phyloP scores from a whole-genome alignment of 805 yeast species.

The Starmera caribaea region DNA sequence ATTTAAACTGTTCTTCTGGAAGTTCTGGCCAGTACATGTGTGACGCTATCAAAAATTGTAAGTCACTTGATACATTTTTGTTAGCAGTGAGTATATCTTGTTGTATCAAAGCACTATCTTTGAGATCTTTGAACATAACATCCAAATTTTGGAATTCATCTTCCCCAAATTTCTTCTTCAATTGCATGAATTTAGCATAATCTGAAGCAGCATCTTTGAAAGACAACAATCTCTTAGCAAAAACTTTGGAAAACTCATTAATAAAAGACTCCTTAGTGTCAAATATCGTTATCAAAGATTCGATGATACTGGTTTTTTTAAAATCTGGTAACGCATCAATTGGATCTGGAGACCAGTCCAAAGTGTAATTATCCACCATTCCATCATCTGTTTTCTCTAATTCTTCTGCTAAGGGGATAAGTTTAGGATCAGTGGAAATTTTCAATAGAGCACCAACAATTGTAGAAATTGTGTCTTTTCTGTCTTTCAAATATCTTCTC shows the following conservation, averaged over 20 bases:
- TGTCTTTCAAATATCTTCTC: slow-evolving; percentile 55
- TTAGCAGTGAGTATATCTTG: slow-evolving; percentile 21
- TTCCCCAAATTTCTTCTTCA: slow-evolving; percentile 59
- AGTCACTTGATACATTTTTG: slow-evolving; percentile 12
- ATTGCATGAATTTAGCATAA: slow-evolving; percentile 33
- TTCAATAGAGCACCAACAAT: slow-evolving; percentile 63
- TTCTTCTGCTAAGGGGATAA: slow-evolving; percentile 35
- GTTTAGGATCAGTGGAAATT: slow-evolving; percentile 1
- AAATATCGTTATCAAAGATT: slow-evolving; percentile 60
- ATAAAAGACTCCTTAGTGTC: slow-evolving; percentile 61
- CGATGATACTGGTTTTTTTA: slow-evolving; percentile 59
- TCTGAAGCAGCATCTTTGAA: slow-evolving; percentile 27
- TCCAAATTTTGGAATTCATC: slow-evolving; percentile 60
- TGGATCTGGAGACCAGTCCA: slow-evolving; percentile 79
- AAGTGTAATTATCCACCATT: slow-evolving; percentile 9
- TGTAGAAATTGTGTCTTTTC: slow-evolving; percentile 63
- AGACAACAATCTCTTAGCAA: slow-evolving; percentile 45
- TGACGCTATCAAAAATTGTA: slow-evolving; percentile 60
- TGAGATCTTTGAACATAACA: slow-evolving; percentile 74
- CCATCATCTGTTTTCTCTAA: slow-evolving; percentile 23
- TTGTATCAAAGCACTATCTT: slow-evolving; percentile 43
- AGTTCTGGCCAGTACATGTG: slow-evolving; percentile 69
- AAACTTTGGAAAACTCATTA: slow-evolving; percentile 50
- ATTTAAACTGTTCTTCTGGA: slow-evolving; percentile 21
- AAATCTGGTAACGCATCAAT: slow-evolving; percentile 86